Base-by-base conservation (phyloP, 345 rosid genomes). In the Camelina neglecta region DNA sequence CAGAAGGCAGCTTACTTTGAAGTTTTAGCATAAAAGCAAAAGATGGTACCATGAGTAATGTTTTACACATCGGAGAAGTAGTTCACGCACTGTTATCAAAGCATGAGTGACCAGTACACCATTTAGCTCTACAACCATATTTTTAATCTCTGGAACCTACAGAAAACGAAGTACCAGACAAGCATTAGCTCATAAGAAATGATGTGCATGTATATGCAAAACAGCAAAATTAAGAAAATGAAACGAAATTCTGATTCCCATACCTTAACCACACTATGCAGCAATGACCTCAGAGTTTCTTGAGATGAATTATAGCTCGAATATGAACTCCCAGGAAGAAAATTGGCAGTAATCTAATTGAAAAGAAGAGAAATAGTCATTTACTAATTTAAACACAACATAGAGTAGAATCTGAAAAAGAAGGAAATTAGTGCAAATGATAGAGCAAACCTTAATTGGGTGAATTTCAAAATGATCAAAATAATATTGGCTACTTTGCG, bases 211-310 rank as follows among this genome's bases (percentile, higher is more conserved):
- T 26, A 66, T 8, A 69, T 12, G 7, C 45, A 61, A 75, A 60
- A 58, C 61, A 71, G 44, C 13, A 81, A 81, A 68, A 58, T 63
- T 36, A 60, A 15, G 61, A 57, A 70, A 55, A 73, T 44, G 6
- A 39, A 41, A 16, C 74, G 26, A 53, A 59, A 12, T 23, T 67
- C 21, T 26, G 70, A 50, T 54, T 36, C 84, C 35, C 73, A 65
- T 48, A 94, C 97, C 98, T 92, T 94, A 60, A 94, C 88, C 53
- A 94, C 90, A 82, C 95, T 89, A 79, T 94, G 98, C 80, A 94
- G 86, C 69, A 94, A 80, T 23, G 98, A 82, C 84, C 97, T 86
- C 69, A 94, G 73, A 62, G 96, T 85, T 81, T 94, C 98, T 84
- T 90, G 96, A 65, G 96, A 72, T 42, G 98, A 90, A 75, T 87